Evolutionary conservation across 1,284 basidiomycete species (phyloP).

Genomic region (Laetiporus sulphureus): DNA sequence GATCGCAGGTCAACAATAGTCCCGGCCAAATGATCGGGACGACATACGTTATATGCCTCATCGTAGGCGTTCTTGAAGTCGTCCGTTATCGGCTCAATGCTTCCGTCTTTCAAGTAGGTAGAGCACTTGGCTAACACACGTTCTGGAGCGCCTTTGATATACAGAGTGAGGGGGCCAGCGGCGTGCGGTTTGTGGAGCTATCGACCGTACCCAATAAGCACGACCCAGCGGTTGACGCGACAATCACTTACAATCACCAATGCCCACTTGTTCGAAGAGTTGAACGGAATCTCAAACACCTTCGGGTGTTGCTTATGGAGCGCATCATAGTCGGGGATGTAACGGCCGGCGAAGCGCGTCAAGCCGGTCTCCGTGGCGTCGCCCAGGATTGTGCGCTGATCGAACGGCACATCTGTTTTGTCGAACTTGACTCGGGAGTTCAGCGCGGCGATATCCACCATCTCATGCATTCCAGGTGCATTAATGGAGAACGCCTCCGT

Average conservation of each 20-base stretch:
- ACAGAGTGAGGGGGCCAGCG: constrained; percentile 40
- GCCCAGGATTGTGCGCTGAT: constrained; percentile 55
- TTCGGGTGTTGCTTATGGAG: constrained; percentile 46
- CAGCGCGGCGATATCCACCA: constrained; percentile 55
- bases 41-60: constrained; percentile 50
- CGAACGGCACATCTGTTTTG: constrained; percentile 54
- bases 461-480: constrained; percentile 52
- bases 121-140: constrained; percentile 58
- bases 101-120: constrained; percentile 49
- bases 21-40: neutral
- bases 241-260: constrained; percentile 47
- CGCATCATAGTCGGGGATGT: constrained; percentile 45
- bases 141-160: constrained; percentile 65
- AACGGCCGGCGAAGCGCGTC: constrained; percentile 55
- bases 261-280: constrained; percentile 69
- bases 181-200: constrained; percentile 50
- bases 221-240: neutral
- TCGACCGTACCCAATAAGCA: neutral
- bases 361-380: constrained; percentile 68
- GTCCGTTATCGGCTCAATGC: constrained; percentile 42
- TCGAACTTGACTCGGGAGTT: constrained; percentile 69
- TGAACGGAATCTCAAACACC: constrained; percentile 67
- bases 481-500: constrained; percentile 43
- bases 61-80: constrained; percentile 50
- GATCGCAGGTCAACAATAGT: constrained; percentile 2